Percentiles rank a stretch among this genome's conserved stretches.
Conservation (phyloP, 805 yeast species). For the Saccharomycopsis guyanensis region DNA sequence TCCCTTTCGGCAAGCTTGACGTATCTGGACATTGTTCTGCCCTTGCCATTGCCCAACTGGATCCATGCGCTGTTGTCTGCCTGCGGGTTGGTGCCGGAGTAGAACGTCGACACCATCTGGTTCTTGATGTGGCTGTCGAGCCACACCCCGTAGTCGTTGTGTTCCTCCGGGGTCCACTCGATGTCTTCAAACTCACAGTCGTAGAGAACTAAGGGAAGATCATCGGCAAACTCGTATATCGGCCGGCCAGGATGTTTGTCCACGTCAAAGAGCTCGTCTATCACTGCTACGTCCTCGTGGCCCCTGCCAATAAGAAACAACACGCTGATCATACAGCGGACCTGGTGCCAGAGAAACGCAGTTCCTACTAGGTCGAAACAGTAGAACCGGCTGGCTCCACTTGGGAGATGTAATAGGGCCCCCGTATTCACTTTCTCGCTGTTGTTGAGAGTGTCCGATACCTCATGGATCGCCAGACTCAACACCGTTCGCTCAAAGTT, state of each 20-base stretch:
- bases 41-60: conserved; percentile 75
- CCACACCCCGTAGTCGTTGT: conserved; percentile 41
- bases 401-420: conserved; percentile 8
- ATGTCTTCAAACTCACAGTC: conserved; percentile 68
- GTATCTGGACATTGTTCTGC: conserved; percentile 50
- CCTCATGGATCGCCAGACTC: conserved; percentile 38
- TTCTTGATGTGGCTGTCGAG: conserved; percentile 52
- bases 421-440: conserved; percentile 14
- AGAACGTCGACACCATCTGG: conserved; percentile 44
- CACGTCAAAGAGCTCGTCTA: conserved; percentile 53
- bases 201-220: conserved; percentile 75
- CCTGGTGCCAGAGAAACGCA: conserved; percentile 97
- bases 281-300: conserved; percentile 52
- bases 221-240: conserved; percentile 80
- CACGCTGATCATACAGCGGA: conserved; percentile 87
- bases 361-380: conserved; percentile 76
- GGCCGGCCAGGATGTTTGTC: conserved; percentile 60
- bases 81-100: conserved; percentile 21
- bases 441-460: conserved; percentile 18
- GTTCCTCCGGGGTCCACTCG: conserved; percentile 49
- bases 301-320: conserved; percentile 75
- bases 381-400: conserved; percentile 36
- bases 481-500: conserved; percentile 63
- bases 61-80: conserved; percentile 26
- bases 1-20: conserved; percentile 50